Percentiles rank a stretch among this genome's conserved stretches.
phyloP scores from a whole-genome alignment of 305 asterid genomes.

The Fraxinus baroniana region DNA sequence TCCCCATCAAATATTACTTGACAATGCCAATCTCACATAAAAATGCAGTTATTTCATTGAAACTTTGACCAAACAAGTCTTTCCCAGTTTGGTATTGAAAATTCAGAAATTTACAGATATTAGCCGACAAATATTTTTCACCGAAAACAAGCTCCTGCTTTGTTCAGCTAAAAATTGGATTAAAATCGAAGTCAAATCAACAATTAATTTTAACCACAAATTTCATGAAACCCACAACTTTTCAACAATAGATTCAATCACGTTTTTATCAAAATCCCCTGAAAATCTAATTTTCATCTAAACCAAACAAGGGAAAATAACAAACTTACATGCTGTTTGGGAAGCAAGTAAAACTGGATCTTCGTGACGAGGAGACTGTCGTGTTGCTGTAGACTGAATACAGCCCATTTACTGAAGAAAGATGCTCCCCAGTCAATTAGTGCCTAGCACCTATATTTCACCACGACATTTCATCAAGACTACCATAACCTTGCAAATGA shows the following conservation, averaged over 20 bases:
- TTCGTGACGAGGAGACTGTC: conserved; percentile 71
- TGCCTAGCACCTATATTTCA: conserved; percentile 51
- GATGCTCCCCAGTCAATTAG: conserved; percentile 31
- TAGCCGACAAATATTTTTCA: background rate
- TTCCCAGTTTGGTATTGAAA: background rate
- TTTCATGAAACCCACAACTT: too few relatives aligned
- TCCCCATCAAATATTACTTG: background rate
- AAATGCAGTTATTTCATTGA: background rate
- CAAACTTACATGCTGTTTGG: conserved; percentile 82
- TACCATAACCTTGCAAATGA: conserved; percentile 58
- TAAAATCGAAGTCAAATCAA: too few relatives aligned
- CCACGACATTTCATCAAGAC: conserved; percentile 58
- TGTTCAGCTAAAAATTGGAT: too few relatives aligned
- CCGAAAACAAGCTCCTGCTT: background rate
- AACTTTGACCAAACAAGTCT: conserved; percentile 3
- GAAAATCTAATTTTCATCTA: too few relatives aligned
- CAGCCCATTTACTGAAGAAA: conserved; percentile 77
- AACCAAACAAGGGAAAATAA: background rate
- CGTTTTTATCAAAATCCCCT: too few relatives aligned
- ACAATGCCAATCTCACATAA: conserved; percentile 1
- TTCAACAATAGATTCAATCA: too few relatives aligned
- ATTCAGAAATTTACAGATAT: background rate
- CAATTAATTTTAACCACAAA: too few relatives aligned
- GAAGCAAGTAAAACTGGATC: conserved; percentile 83
- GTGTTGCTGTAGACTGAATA: conserved; percentile 67